Conservation (phyloP, 148 eudicot genomes). For the Rheum nobile region DNA sequence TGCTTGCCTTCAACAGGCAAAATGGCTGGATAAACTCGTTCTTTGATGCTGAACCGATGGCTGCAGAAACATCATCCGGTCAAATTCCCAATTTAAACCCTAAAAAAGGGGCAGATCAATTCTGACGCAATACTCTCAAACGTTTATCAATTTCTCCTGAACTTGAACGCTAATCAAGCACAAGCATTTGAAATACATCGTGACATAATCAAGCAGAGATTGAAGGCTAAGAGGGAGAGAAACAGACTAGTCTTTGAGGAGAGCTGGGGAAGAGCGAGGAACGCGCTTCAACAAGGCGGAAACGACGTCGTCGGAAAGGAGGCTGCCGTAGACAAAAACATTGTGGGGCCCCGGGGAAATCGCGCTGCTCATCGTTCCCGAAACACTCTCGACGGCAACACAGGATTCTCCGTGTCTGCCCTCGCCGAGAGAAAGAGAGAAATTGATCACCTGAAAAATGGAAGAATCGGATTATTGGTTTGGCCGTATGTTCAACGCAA, state of each 20-base stretch:
- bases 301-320: constrained; percentile 69
- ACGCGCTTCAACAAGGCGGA: constrained; percentile 44
- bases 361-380: constrained; percentile 12
- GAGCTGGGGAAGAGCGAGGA: constrained; percentile 47
- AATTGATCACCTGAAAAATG: not conserved
- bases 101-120: not conserved
- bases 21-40: constrained; percentile 87
- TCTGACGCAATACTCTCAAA: not conserved
- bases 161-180: not conserved
- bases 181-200: not conserved
- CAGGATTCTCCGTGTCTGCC: not conserved
- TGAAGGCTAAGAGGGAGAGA: not conserved
- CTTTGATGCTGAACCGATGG: constrained; percentile 82
- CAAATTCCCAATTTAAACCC: not conserved
- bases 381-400: not conserved
- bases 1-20: constrained; percentile 60
- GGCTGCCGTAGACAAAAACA: constrained; percentile 87
- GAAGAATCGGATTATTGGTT: not conserved
- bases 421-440: not conserved
- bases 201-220: not conserved
- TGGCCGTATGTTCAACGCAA: not conserved
- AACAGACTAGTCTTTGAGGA: constrained; percentile 42
- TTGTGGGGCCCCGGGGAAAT: constrained; percentile 19
- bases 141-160: not conserved
- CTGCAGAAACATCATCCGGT: constrained; percentile 20